Evolutionary conservation across 495 filamentous ascomycete species (phyloP), one percentile per base, ranked within the genome.

Genomic region (Penicillium pulvis): DNA sequence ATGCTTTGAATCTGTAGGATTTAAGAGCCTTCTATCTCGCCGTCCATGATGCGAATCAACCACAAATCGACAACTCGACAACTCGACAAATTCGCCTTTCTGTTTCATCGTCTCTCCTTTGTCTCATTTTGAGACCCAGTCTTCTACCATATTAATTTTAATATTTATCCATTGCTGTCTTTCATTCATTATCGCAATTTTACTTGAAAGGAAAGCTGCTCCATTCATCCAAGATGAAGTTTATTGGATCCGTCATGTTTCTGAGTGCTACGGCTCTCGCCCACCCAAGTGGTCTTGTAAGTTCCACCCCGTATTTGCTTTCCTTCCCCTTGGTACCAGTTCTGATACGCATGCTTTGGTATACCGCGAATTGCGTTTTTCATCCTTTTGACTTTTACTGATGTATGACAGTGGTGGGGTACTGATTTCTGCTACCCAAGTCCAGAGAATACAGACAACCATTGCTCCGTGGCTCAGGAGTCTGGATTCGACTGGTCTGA

Each of bases 361-460:
- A 12, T 14, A 10, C 9, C 20, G 20, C 20, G 9, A 36, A 36
- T 10, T 14, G 33, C 20, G 2, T 23, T 36, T 36, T 1, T 1
- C 33, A 36, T 0, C 10, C 9, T 36, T 10, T 1, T 17, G 33
- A 49, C 44, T 55, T 12, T 56, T 57, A 57, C 71, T 43, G 9
- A 51, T 24, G 16, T 57, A 20, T 39, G 59, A 8, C 47, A 71
- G 71, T 73, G 69, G 71, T 93, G 90, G 83, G 73, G 75, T 63
- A 78, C 81, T 57, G 81, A 85, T 54, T 68, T 77, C 33, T 72
- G 82, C 48, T 96, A 86, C 75, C 75, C 78, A 42, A 88, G 81
- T 73, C 91, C 92, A 6, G 76, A 77, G 43, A 95, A 92, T 77
- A 89, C 84, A 66, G 78, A 92, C 76, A 93, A 95, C 73, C 69